A percentile compares a stretch with the other conserved stretches of the same genome.
Evolutionary conservation across 164 flowering plant genomes (phyloP).

Genomic region (Cinnamomum micranthum): DNA sequence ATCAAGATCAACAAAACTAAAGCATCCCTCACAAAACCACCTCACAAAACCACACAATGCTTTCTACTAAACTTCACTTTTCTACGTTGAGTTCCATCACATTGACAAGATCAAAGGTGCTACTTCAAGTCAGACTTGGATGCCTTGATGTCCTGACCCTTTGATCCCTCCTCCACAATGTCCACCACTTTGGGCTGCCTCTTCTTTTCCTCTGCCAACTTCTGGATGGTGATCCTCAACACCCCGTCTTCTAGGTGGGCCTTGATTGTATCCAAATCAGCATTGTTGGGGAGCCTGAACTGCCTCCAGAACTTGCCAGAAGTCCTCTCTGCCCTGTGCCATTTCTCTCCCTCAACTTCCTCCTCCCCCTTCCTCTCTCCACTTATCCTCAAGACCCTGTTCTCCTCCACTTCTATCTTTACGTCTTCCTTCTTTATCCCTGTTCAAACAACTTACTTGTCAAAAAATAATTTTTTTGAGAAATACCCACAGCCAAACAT

Average conservation of each 20-base stretch:
- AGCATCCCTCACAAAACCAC: too few relatives aligned
- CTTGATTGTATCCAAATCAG: constrained; percentile 33
- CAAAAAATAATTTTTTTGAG: too few relatives aligned
- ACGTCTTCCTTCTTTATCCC: constrained; percentile 48
- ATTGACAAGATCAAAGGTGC: not conserved
- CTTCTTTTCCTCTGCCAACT: constrained; percentile 33
- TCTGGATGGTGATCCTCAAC: constrained; percentile 35
- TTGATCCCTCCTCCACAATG: constrained; percentile 18
- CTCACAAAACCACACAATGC: too few relatives aligned
- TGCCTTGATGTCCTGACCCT: constrained; percentile 12
- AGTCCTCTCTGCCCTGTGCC: constrained; percentile 46
- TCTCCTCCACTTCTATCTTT: constrained; percentile 50
- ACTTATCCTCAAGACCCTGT: constrained; percentile 44
- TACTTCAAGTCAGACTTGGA: not conserved
- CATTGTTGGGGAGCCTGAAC: constrained; percentile 41
- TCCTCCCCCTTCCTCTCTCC: constrained; percentile 34
- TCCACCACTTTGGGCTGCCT: constrained; percentile 26
- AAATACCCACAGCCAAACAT: too few relatives aligned
- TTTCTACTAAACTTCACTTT: too few relatives aligned
- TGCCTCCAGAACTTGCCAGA: constrained; percentile 47
- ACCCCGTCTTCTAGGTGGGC: constrained; percentile 49
- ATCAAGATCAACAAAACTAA: too few relatives aligned
- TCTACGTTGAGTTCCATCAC: too few relatives aligned
- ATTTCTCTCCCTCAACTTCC: constrained; percentile 34
- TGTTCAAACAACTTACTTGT: not conserved